phyloP scores from a whole-genome alignment of 2,329 filamentous ascomycete species.

The Aspergillus viridinutans region DNA sequence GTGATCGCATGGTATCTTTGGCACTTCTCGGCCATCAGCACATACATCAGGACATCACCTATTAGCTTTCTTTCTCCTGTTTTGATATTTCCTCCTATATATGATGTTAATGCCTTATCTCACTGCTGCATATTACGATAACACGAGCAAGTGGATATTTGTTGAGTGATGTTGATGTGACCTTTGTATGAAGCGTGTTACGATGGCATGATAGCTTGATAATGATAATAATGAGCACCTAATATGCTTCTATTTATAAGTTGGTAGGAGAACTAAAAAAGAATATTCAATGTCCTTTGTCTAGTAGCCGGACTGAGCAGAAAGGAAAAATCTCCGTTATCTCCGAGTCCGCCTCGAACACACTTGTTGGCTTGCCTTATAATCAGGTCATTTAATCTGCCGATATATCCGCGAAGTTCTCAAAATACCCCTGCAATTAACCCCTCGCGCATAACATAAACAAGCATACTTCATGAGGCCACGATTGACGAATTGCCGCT shows the following conservation, averaged over 20 bases:
- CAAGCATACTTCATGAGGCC: conserved; percentile 11
- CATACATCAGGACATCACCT: not conserved
- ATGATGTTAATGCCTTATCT: not conserved
- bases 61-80: not conserved
- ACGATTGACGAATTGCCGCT: conserved; percentile 2
- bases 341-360: conserved; percentile 15
- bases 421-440: not conserved
- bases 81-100: not conserved
- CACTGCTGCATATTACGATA: not conserved
- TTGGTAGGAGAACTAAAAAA: not conserved
- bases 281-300: not conserved
- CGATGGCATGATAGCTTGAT: not conserved
- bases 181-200: not conserved
- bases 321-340: conserved; percentile 10
- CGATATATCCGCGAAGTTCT: not conserved
- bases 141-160: not conserved
- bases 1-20: not conserved
- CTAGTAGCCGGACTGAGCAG: too few relatives aligned
- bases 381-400: not conserved
- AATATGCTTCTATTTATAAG: not conserved
- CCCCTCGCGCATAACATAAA: not conserved
- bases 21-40: not conserved
- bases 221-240: not conserved
- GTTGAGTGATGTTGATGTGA: not conserved
- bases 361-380: not conserved